phyloP scores from a whole-genome alignment of 495 filamentous ascomycete genomes.

The Usnea hakonensis region DNA sequence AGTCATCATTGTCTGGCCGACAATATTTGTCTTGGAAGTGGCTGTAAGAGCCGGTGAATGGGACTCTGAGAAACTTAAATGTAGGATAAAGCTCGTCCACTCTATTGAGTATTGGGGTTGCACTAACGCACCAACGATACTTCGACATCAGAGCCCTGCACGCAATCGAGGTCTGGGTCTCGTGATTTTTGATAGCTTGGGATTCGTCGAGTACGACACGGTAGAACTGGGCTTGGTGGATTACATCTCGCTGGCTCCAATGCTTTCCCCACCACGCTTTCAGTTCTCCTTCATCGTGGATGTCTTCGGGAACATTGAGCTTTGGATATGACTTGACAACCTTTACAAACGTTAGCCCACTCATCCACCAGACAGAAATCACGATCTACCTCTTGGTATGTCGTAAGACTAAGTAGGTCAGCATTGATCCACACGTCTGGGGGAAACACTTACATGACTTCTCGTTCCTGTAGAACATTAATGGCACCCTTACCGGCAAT shows the following conservation, averaged over 20 bases:
- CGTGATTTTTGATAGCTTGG: conserved; percentile 55
- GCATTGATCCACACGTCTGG: background rate
- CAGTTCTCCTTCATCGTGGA: conserved; percentile 26
- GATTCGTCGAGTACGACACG: conserved; percentile 37
- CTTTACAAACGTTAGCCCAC: conserved; percentile 27
- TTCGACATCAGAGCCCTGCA: conserved; percentile 45
- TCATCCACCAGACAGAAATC: background rate
- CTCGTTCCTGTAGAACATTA: conserved; percentile 17
- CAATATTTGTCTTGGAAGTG: conserved; percentile 46
- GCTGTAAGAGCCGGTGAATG: conserved; percentile 32
- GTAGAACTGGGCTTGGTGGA: conserved; percentile 46
- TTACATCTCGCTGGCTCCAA: conserved; percentile 30
- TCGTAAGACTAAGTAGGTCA: conserved; percentile 32
- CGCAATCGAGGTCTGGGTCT: conserved; percentile 40
- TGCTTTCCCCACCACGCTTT: conserved; percentile 32
- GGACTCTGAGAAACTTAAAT: conserved; percentile 51
- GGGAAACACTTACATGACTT: conserved; percentile 22
- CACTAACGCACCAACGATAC: conserved; percentile 53
- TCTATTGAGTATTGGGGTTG: conserved; percentile 53
- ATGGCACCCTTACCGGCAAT: conserved; percentile 14
- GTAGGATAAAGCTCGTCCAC: conserved; percentile 50
- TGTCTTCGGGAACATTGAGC: conserved; percentile 24
- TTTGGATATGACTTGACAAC: conserved; percentile 44
- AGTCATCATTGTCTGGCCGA: conserved; percentile 26
- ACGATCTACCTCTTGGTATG: conserved; percentile 31